A percentile compares a stretch with the other conserved stretches of the same genome.
phyloP scores from a whole-genome alignment of 805 yeast genomes.

The Candida jianshihensis region DNA sequence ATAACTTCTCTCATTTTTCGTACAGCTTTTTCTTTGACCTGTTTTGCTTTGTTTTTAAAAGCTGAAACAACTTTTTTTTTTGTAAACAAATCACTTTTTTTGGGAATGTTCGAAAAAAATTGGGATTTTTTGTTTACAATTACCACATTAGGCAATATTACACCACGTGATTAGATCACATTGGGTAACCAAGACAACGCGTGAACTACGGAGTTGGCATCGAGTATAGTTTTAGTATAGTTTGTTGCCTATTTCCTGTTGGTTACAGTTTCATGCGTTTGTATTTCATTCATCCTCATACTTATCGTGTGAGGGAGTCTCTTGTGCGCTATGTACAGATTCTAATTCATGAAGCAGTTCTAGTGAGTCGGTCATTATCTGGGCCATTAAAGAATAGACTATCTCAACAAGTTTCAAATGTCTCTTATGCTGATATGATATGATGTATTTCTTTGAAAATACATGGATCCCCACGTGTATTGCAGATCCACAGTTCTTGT shows the following conservation, averaged over 20 bases:
- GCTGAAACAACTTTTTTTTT: constrained; percentile 5
- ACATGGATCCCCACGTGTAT: constrained; percentile 17
- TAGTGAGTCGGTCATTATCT: constrained; percentile 14
- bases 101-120: constrained; percentile 13
- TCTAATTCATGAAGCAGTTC: no score
- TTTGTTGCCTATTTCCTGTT: neutral
- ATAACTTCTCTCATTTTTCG: constrained; percentile 86
- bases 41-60: constrained; percentile 1
- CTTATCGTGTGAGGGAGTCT: no score
- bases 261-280: neutral
- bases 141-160: constrained; percentile 9
- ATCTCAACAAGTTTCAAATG: constrained; percentile 17
- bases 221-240: neutral
- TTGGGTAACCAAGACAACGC: constrained; percentile 6
- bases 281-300: no score
- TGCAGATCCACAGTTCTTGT: constrained; percentile 14
- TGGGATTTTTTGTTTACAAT: constrained; percentile 16
- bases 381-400: constrained; percentile 13
- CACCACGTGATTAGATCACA: constrained; percentile 3
- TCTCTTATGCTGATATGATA: constrained; percentile 16
- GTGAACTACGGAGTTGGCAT: neutral
- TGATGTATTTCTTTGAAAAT: constrained; percentile 15
- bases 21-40: neutral
- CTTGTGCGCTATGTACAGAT: no score
- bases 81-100: constrained; percentile 19